phyloP scores from a whole-genome alignment of 345 rosid genomes.

The Linum tenue region DNA sequence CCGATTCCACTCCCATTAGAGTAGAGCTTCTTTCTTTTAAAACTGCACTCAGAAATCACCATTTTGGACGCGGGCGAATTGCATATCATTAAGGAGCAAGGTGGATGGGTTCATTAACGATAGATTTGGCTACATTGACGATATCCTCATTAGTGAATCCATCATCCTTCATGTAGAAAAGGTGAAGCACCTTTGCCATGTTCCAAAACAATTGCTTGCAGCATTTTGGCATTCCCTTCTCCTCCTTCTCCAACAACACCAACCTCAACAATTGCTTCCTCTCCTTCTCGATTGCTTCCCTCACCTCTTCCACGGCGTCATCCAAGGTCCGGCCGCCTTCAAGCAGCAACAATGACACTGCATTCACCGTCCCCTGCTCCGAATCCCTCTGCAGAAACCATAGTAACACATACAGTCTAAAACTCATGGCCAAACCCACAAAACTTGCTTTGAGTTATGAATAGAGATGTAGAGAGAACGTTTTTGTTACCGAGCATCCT shows the following conservation, averaged over 20 bases:
- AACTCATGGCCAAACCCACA: neutral
- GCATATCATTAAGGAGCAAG: neutral
- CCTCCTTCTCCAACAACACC: constrained; percentile 43
- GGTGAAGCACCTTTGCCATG: constrained; percentile 58
- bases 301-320: constrained; percentile 31
- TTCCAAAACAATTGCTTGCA: constrained; percentile 75
- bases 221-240: constrained; percentile 46
- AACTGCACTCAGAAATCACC: no score
- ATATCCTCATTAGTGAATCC: constrained; percentile 59
- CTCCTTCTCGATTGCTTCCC: constrained; percentile 17
- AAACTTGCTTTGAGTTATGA: neutral
- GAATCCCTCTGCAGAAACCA: constrained; percentile 51
- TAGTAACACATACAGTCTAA: neutral
- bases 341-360: constrained; percentile 46
- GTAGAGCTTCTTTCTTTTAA: no score
- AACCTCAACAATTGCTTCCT: constrained; percentile 41
- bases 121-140: constrained; percentile 35
- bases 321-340: constrained; percentile 31
- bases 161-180: constrained; percentile 64
- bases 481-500: constrained; percentile 41
- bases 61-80: no score
- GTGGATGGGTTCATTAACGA: constrained; percentile 37
- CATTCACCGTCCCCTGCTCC: constrained; percentile 61
- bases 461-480: neutral
- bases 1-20: no score